Conservation (phyloP, 2,329 filamentous ascomycete species). For the Botrytis fabae region DNA sequence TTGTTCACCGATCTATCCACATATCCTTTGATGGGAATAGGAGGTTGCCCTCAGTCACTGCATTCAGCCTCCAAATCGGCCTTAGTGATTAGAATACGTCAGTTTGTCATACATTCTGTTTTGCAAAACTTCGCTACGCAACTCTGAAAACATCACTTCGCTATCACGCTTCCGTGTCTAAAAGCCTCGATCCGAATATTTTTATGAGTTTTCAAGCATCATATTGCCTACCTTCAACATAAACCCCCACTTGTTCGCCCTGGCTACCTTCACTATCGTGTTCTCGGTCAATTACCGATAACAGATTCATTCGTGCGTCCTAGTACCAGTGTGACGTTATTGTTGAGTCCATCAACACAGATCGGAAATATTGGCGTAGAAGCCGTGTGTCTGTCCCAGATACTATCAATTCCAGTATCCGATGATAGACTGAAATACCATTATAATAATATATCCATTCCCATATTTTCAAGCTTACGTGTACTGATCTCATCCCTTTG, state of each 20-base stretch:
- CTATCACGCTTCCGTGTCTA: slow-evolving; percentile 1
- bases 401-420: not conserved
- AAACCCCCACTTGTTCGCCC: not conserved
- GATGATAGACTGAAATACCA: not conserved
- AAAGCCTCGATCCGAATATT: not conserved
- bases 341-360: not conserved
- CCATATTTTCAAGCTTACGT: not conserved
- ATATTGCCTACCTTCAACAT: not conserved
- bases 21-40: not conserved
- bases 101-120: not conserved
- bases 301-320: slow-evolving; percentile 1
- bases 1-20: slow-evolving; percentile 10
- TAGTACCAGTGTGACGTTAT: slow-evolving; percentile 1
- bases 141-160: not conserved
- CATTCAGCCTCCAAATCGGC: not conserved
- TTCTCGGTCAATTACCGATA: slow-evolving; percentile 5
- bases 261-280: not conserved
- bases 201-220: not conserved
- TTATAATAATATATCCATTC: slow-evolving; percentile 1
- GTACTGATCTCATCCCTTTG: not conserved
- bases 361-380: slow-evolving; percentile 4
- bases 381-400: not conserved
- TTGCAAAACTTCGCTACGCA: not conserved
- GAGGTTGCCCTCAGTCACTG: slow-evolving; percentile 2
- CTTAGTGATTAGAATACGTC: slow-evolving; percentile 6